phyloP scores from a whole-genome alignment of 345 rosid genomes.

The Arabis alpina region DNA sequence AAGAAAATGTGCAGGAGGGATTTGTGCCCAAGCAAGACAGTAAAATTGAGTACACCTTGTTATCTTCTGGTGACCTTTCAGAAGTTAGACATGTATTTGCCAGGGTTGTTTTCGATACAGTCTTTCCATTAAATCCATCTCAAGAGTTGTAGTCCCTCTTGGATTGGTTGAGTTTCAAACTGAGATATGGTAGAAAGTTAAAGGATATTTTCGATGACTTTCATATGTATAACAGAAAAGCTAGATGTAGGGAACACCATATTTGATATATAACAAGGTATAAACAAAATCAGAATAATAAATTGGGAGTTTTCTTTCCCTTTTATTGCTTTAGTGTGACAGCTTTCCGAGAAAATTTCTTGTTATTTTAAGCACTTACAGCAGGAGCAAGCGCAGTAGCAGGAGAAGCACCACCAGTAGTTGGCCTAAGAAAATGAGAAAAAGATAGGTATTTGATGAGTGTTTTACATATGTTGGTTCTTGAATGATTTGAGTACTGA shows the following conservation, averaged over 20 bases:
- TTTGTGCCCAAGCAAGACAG: conserved; percentile 54
- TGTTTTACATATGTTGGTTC: conserved; percentile 2
- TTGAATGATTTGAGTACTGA: not conserved
- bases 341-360: not conserved
- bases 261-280: conserved; percentile 21
- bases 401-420: conserved; percentile 64
- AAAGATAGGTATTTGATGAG: conserved; percentile 14
- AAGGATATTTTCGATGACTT: not conserved
- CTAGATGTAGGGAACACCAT: conserved; percentile 5
- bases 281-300: conserved; percentile 1
- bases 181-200: not conserved
- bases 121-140: conserved; percentile 57
- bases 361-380: conserved; percentile 22
- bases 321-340: conserved; percentile 2
- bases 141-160: conserved; percentile 26
- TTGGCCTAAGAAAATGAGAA: conserved; percentile 53
- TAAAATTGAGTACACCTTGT: conserved; percentile 53
- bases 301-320: conserved; percentile 20
- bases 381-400: conserved; percentile 42
- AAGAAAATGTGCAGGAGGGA: conserved; percentile 43
- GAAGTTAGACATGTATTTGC: conserved; percentile 72
- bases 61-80: conserved; percentile 54
- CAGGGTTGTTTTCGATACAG: conserved; percentile 77
- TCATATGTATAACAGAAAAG: conserved; percentile 10
- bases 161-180: conserved; percentile 1